A percentile compares a stretch with the other conserved stretches of the same genome.
Evolutionary conservation across 768 basidiomycete species (phyloP).

Genomic region (Hydnum rufescens): DNA sequence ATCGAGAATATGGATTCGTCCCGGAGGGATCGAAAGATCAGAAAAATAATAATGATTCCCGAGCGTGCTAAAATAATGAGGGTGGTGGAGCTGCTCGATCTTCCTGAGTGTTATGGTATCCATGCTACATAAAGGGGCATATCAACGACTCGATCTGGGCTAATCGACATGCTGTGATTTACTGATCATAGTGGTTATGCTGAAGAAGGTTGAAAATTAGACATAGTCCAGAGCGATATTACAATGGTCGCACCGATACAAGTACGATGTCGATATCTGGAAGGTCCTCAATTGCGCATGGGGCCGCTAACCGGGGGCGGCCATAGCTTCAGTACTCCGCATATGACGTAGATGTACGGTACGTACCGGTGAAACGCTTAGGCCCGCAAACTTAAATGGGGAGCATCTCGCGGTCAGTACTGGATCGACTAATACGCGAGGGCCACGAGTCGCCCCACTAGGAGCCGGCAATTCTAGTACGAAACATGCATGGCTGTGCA

Average conservation of each 20-base stretch:
- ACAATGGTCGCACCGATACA: conserved; percentile 17
- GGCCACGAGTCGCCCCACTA: conserved; percentile 18
- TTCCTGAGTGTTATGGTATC: conserved; percentile 14
- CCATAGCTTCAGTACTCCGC: neutral
- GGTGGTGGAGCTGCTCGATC: conserved; percentile 8
- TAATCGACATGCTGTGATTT: neutral
- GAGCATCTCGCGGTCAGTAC: conserved; percentile 33
- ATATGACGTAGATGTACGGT: neutral
- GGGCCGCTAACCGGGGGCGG: conserved; percentile 8
- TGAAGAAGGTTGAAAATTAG: neutral
- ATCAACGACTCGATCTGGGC: neutral
- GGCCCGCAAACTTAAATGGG: conserved; percentile 26
- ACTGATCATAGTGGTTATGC: conserved; percentile 12
- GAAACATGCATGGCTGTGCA: conserved; percentile 32
- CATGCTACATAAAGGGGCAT: conserved; percentile 7
- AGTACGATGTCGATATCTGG: conserved; percentile 24
- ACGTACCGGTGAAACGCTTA: conserved; percentile 27
- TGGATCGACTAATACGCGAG: conserved; percentile 32
- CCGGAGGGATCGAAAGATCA: conserved; percentile 11
- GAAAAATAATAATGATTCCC: conserved; percentile 18
- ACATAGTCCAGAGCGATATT: neutral
- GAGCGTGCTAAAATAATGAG: conserved; percentile 22
- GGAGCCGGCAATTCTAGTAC: conserved; percentile 29
- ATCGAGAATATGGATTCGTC: conserved; percentile 21
- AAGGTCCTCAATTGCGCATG: conserved; percentile 19